Percentiles rank a stretch among this genome's conserved stretches.
These are phyloP conservation scores for Talaromyces sp. DNA, from an alignment of 2,329 filamentous ascomycete genomes.

Conservation along the genomic window DNA sequence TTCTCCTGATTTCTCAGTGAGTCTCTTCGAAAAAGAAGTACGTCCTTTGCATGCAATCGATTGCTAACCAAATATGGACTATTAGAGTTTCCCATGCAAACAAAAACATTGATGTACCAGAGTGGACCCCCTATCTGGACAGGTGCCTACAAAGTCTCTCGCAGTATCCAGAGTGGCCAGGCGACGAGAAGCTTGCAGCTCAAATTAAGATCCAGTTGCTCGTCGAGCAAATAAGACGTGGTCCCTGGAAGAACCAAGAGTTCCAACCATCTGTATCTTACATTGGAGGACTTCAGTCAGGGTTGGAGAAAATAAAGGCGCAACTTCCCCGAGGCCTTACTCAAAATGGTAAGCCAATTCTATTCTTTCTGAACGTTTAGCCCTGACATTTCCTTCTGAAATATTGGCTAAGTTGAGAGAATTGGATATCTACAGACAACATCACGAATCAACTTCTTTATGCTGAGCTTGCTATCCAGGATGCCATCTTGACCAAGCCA, in stretches of 20 bases:
- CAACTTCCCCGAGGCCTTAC: neutral
- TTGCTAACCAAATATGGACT: neutral
- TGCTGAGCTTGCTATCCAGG: conserved; percentile 2
- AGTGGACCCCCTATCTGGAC: conserved; percentile 5
- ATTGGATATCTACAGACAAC: neutral
- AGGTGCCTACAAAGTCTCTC: neutral
- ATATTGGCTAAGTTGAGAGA: neutral
- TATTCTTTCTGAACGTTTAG: neutral
- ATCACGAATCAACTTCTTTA: neutral
- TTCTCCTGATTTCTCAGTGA: conserved; percentile 7
- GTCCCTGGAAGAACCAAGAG: conserved; percentile 4
- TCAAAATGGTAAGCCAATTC: neutral
- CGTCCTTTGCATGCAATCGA: neutral
- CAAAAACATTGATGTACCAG: neutral
- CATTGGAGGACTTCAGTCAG: neutral
- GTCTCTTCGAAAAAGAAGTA: too few species aligned
- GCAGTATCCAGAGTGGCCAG: conserved; percentile 2
- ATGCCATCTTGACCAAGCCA: neutral
- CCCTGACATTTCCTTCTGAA: neutral
- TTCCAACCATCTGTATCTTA: conserved; percentile 4
- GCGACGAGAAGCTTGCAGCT: conserved; percentile 4
- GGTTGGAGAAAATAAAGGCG: conserved; percentile 5
- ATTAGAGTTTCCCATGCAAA: neutral
- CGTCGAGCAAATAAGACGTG: neutral
- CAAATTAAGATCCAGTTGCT: conserved; percentile 6